Conservation (phyloP, 805 yeast genomes). For the Metschnikowia corniflorae region DNA sequence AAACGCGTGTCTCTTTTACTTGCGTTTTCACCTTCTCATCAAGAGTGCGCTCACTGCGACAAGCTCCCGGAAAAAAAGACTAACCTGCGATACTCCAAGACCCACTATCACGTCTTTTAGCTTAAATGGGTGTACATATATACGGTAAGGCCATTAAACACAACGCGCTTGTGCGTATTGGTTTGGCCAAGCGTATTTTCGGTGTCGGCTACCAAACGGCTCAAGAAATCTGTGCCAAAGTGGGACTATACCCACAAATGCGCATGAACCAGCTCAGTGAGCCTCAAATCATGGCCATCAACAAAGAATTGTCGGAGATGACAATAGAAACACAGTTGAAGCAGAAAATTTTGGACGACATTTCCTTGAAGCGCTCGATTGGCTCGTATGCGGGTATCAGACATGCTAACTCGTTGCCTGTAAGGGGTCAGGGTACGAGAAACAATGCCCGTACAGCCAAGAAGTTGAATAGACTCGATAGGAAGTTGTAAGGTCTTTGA, state of each 20-base stretch:
- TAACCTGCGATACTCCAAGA: too few species aligned
- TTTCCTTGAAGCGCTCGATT: constrained; percentile 69
- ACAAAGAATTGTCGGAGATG: constrained; percentile 81
- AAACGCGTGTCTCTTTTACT: too few species aligned
- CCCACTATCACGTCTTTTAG: neutral
- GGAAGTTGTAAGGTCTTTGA: constrained; percentile 39
- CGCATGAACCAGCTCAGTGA: constrained; percentile 90
- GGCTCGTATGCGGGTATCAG: constrained; percentile 88
- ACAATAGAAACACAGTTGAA: constrained; percentile 78
- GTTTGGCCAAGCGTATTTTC: constrained; percentile 75
- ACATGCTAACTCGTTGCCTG: constrained; percentile 71
- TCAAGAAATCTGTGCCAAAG: constrained; percentile 71
- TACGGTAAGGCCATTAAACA: constrained; percentile 44
- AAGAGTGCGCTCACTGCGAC: too few species aligned
- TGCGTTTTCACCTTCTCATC: too few species aligned
- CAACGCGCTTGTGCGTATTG: constrained; percentile 45
- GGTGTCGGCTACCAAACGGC: constrained; percentile 83
- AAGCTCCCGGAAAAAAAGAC: too few species aligned
- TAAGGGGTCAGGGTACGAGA: constrained; percentile 84
- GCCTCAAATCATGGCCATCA: constrained; percentile 77
- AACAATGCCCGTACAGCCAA: constrained; percentile 89
- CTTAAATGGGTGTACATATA: constrained; percentile 41
- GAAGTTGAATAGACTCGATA: constrained; percentile 73
- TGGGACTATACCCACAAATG: constrained; percentile 91
- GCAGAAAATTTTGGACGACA: constrained; percentile 73